A percentile compares a stretch with the other conserved stretches of the same genome.
Conservation (phyloP, 2,329 filamentous ascomycete species). For the Pyrenophora graminea region DNA sequence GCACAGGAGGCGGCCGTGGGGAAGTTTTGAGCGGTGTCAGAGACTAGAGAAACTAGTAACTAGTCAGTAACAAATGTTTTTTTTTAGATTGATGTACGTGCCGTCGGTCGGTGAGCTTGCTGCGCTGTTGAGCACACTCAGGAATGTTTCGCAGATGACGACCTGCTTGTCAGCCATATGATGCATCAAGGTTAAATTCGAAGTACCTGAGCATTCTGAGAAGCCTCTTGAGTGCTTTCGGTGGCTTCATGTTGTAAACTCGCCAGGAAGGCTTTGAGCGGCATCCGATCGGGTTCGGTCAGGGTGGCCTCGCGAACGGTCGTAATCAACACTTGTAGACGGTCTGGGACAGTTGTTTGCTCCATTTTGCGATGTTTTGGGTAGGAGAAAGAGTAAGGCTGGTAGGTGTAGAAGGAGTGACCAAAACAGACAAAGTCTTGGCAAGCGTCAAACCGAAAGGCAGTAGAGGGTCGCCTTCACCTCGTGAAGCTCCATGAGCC, state of each 20-base stretch:
- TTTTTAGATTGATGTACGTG: background rate
- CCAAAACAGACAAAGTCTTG: background rate
- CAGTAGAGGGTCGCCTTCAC: background rate
- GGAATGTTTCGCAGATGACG: background rate
- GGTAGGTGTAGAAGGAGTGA: background rate
- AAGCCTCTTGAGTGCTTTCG: background rate
- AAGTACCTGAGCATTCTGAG: background rate
- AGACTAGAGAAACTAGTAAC: background rate
- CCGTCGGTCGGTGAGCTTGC: background rate
- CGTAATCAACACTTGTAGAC: background rate
- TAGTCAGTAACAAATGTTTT: background rate
- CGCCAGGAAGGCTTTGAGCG: constrained; percentile 3
- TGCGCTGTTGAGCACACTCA: background rate
- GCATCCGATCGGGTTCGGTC: background rate
- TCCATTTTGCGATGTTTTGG: background rate
- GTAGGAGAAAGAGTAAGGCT: background rate
- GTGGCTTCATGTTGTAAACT: background rate
- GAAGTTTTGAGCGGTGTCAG: background rate
- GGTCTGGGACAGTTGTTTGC: background rate
- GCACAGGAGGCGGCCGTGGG: background rate
- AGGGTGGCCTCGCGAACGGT: background rate
- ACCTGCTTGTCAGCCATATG: constrained; percentile 3
- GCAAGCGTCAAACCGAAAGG: background rate
- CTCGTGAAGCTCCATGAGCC: background rate
- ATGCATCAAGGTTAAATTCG: too few species aligned